Base-by-base conservation (phyloP, 352 stramenopile species). In the Globisporangium barbulae region DNA sequence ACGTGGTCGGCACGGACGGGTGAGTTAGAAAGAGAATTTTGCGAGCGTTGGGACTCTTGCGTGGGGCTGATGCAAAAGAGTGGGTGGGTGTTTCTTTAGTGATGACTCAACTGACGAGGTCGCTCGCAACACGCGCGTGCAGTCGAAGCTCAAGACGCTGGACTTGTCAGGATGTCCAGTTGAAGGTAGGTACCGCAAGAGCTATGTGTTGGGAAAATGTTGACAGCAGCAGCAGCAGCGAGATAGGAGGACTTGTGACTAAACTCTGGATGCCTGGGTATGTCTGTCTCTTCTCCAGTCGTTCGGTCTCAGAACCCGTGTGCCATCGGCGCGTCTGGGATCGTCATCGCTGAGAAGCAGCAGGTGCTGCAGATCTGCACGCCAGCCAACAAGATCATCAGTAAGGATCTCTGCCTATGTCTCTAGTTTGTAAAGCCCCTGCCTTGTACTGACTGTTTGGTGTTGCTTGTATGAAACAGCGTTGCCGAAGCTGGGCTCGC, bases 111-210 rank as follows among this genome's bases (percentile, higher is more conserved):
- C 47, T 2, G 70, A 75, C 35, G 53, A 59, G 13, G 47, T 48
- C 8, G 45, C 39, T 19, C 66, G 72, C 2, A 73, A 49, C 33
- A 52, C 53, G 2, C 74, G 74, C 21, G 41, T 91, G 3, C 75
- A 86, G 31, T 56, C 71, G 5, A 91, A 89, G 59, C 61, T 93
- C 22, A 83, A 83, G 31, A 71, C 59, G 35, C 52, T 91, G 57
- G 84, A 93, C 63, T 71, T 93, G 7, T 90, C 83, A 2, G 84
- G 84, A 12, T 91, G 80, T 54, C 79, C 78, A 1, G 47, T 91
- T 25, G 78, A 89, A 88, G 75, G 81, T 91, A 12, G 10, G 7
- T 9, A 28, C 25, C 25, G 25, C 25, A 28, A 28, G 25, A 28
- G 33, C 33, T 39, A 39, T 39, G 33, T 5, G 33, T 39, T 39